Conservation (phyloP, 257 asterid genomes). For the Eustoma russellianum region DNA sequence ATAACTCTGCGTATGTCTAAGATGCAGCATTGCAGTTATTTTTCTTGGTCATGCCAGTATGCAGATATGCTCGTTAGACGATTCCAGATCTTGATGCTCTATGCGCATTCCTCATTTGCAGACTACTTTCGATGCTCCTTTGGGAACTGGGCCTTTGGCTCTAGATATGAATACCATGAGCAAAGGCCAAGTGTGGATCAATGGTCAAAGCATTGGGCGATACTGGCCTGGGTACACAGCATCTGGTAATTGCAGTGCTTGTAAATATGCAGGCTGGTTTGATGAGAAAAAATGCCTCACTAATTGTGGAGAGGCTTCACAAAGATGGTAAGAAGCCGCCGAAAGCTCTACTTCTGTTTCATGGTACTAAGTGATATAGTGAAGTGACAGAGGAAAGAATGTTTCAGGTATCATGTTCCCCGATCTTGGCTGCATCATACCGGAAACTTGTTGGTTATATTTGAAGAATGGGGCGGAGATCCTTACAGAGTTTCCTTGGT, state of each 20-base stretch:
- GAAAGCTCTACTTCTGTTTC: neutral
- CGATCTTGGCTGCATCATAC: slow-evolving; percentile 74
- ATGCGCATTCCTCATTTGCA: slow-evolving; percentile 13
- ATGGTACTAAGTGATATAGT: neutral
- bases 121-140: slow-evolving; percentile 74
- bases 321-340: slow-evolving; percentile 48
- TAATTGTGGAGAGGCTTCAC: slow-evolving; percentile 77
- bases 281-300: slow-evolving; percentile 57
- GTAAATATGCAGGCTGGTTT: slow-evolving; percentile 69
- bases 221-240: slow-evolving; percentile 80
- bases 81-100: too few species aligned
- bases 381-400: slow-evolving; percentile 7
- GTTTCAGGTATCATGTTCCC: slow-evolving; percentile 77
- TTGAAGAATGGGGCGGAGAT: slow-evolving; percentile 94
- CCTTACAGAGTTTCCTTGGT: slow-evolving; percentile 59
- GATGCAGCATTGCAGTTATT: too few species aligned
- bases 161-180: slow-evolving; percentile 86
- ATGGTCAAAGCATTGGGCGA: slow-evolving; percentile 81
- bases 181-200: slow-evolving; percentile 93
- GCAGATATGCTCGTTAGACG: too few species aligned
- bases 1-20: neutral
- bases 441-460: slow-evolving; percentile 62
- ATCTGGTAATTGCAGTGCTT: slow-evolving; percentile 46
- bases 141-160: slow-evolving; percentile 73
- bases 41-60: too few species aligned